A percentile compares a stretch with the other conserved stretches of the same genome.
These are phyloP conservation scores for Nakataea oryzae DNA, from an alignment of 2,329 filamentous ascomycete genomes.

Conservation along the genomic window DNA sequence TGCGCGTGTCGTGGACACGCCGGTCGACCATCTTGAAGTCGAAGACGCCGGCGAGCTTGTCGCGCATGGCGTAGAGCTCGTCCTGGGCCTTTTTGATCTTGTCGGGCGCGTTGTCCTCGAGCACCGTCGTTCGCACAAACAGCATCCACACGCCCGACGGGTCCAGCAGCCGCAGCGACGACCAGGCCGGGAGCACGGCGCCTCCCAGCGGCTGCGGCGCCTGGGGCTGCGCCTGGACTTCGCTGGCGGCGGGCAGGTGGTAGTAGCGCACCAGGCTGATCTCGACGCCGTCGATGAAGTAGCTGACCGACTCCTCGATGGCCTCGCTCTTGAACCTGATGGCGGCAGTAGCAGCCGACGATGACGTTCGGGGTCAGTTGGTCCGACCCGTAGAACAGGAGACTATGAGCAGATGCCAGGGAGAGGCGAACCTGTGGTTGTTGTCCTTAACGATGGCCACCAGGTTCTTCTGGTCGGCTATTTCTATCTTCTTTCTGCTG, in stretches of 20 bases:
- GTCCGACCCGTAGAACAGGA: neutral
- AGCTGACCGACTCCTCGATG: constrained; percentile 42
- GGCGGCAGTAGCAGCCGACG: no score
- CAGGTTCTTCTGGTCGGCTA: constrained; percentile 40
- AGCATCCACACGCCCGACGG: constrained; percentile 42
- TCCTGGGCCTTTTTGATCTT: constrained; percentile 44
- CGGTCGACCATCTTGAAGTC: constrained; percentile 41
- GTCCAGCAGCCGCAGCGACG: constrained; percentile 35
- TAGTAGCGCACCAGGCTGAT: constrained; percentile 40
- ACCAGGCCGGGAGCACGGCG: constrained; percentile 30
- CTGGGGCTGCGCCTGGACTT: constrained; percentile 4
- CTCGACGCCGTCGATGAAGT: constrained; percentile 43
- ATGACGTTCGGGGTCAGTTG: no score
- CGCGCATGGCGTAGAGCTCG: constrained; percentile 33
- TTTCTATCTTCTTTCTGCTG: constrained; percentile 45
- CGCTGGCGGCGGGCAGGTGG: constrained; percentile 21
- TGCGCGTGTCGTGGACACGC: constrained; percentile 40
- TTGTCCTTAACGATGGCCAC: constrained; percentile 39
- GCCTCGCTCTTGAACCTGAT: constrained; percentile 40
- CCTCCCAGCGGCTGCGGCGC: constrained; percentile 17
- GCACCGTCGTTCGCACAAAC: constrained; percentile 39
- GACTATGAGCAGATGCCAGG: no score
- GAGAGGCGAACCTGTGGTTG: constrained; percentile 33
- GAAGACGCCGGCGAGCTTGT: constrained; percentile 40
- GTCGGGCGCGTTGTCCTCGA: constrained; percentile 47